These are phyloP conservation scores for Sistotremastrum niveocremeum DNA, from an alignment of 768 basidiomycete genomes.

Conservation along the genomic window DNA sequence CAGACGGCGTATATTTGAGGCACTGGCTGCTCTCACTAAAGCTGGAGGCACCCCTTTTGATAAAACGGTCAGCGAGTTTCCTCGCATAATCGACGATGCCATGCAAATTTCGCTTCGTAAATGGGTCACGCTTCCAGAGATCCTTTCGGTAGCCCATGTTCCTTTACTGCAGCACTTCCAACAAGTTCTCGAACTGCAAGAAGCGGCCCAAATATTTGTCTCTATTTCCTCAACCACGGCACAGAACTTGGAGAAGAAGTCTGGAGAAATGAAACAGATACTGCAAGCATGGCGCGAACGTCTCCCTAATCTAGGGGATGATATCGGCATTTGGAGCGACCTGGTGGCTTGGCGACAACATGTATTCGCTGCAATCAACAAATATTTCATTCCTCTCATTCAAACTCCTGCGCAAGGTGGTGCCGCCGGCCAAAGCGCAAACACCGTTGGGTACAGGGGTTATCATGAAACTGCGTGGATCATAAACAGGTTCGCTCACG, in stretches of 20 bases:
- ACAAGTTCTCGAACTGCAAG: constrained; percentile 95
- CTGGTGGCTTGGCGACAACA: constrained; percentile 99
- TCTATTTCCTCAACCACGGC: constrained; percentile 78
- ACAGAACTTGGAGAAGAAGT: constrained; percentile 86
- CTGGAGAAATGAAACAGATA: constrained; percentile 89
- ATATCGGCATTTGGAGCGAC: constrained; percentile 98
- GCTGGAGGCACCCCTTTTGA: constrained; percentile 70
- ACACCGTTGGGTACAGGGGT: constrained; percentile 85
- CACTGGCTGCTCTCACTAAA: constrained; percentile 82
- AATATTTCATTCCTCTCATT: constrained; percentile 88
- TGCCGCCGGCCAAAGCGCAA: constrained; percentile 42
- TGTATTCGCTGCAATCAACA: constrained; percentile 94
- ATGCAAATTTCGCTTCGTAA: constrained; percentile 94
- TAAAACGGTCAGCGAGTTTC: constrained; percentile 62
- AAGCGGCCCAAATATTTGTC: constrained; percentile 89
- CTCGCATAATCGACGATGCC: constrained; percentile 81
- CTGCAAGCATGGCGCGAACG: constrained; percentile 96
- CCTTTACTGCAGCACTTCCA: constrained; percentile 96
- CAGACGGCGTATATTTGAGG: constrained; percentile 94
- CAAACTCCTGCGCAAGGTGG: constrained; percentile 27
- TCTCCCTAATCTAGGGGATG: constrained; percentile 88
- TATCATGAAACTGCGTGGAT: constrained; percentile 99
- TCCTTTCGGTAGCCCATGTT: constrained; percentile 84
- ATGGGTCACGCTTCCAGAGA: constrained; percentile 81
- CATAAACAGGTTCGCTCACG: constrained; percentile 98